Evolutionary conservation across 768 basidiomycete species (phyloP), one percentile per base, ranked within the genome.

Genomic region (Mycena indigotica): DNA sequence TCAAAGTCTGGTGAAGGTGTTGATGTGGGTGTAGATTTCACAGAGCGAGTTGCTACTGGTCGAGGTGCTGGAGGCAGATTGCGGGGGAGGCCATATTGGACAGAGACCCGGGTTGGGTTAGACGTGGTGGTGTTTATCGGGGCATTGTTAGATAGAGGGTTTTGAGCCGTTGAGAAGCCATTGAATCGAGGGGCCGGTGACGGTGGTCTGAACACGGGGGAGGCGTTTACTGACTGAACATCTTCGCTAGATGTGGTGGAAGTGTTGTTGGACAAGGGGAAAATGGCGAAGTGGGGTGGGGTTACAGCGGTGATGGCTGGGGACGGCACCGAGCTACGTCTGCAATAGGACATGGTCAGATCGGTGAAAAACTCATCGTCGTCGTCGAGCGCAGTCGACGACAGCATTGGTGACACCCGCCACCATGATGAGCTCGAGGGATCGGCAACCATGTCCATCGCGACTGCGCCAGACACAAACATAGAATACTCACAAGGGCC

Each of bases 1-100:
- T 5, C 46, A 38, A 56, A 56, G 40, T 73, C 67, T n/a, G n/a
- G n/a, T n/a, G n/a, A n/a, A 61, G 67, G 60, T 58, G 77, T 30
- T 72, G 68, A 51, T 66, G 62, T 65, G 70, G 53, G 25, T 4
- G 46, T 24, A 5, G 53, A 35, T n/a, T n/a, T n/a, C n/a, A n/a
- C n/a, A n/a, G n/a, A n/a, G n/a, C n/a, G n/a, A 35, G 32, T 73
- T 48, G 75, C 75, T 39, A 71, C 72, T 68, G 79, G 77, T 45
- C 77, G 74, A 57, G 80, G 80, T 25, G 76, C 77, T 39, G 73
- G 74, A 32, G 80, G 80, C 28, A 82, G 67, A 48, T 68, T 80
- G 44, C 79, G 76, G 50, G 80, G 80, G 67, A 82, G 77, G 68
- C 80, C 80, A 82, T 82, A 78, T 56, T 82, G 80, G 69, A 78